A percentile compares a stretch with the other conserved stretches of the same genome.
Conservation (phyloP, 2,329 filamentous ascomycete genomes). For the Colletotrichum sp. region DNA sequence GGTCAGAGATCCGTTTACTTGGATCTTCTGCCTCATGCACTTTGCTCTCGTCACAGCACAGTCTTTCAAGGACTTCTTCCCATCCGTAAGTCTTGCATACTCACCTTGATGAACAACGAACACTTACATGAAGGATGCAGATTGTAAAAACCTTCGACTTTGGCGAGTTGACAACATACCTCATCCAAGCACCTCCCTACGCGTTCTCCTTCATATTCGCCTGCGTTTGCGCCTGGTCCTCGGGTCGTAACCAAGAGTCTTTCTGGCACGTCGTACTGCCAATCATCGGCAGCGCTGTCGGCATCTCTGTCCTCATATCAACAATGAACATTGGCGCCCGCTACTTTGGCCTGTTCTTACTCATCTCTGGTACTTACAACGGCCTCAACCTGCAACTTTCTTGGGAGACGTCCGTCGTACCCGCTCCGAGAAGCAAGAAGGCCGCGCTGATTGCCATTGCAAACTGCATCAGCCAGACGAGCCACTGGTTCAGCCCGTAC, state of each 20-base stretch:
- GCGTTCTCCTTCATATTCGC: slow-evolving; percentile 43
- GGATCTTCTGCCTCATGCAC: slow-evolving; percentile 44
- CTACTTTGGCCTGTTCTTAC: slow-evolving; percentile 46
- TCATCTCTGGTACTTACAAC: slow-evolving; percentile 40
- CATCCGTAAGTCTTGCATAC: slow-evolving; percentile 31
- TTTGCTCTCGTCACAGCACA: slow-evolving; percentile 48
- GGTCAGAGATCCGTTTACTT: slow-evolving; percentile 40
- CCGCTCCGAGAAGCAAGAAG: slow-evolving; percentile 41
- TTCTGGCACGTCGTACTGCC: slow-evolving; percentile 41
- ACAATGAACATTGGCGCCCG: slow-evolving; percentile 43
- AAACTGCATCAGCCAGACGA: slow-evolving; percentile 40
- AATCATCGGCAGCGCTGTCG: slow-evolving; percentile 38
- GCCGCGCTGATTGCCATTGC: slow-evolving; percentile 45
- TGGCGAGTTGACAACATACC: slow-evolving; percentile 34
- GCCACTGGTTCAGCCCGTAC: slow-evolving; percentile 45
- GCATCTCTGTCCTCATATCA: slow-evolving; percentile 44
- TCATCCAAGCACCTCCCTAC: slow-evolving; percentile 45
- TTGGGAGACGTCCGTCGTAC: slow-evolving; percentile 44
- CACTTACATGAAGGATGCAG: not conserved
- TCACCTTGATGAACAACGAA: not conserved
- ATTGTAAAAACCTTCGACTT: slow-evolving; percentile 33
- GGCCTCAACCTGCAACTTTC: slow-evolving; percentile 43
- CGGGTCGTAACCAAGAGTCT: slow-evolving; percentile 36
- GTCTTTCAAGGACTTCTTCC: slow-evolving; percentile 46
- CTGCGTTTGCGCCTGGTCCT: slow-evolving; percentile 38